Evolutionary conservation across 352 stramenopile genomes (phyloP).

Genomic region (Pythium biforme): DNA sequence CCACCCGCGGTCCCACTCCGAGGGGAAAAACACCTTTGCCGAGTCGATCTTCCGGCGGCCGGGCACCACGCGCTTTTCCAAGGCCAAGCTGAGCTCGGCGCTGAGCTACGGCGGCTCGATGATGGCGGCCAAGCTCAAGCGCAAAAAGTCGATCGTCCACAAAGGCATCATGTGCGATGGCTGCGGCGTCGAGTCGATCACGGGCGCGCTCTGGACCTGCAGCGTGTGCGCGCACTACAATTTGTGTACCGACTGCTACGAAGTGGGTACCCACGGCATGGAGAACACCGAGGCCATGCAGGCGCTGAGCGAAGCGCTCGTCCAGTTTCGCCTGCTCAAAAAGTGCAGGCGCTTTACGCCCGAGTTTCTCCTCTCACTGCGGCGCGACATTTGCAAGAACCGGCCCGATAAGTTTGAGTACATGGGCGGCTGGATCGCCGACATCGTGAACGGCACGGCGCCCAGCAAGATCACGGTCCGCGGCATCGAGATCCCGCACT

Average conservation of each 20-base stretch:
- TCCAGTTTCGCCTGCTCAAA: slow-evolving; percentile 69
- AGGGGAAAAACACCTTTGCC: slow-evolving; percentile 18
- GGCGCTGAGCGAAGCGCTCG: slow-evolving; percentile 62
- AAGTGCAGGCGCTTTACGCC: slow-evolving; percentile 76
- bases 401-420: slow-evolving; percentile 83
- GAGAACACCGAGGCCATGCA: slow-evolving; percentile 73
- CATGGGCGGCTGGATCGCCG: slow-evolving; percentile 75
- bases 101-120: slow-evolving; percentile 62
- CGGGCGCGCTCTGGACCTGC: slow-evolving; percentile 65
- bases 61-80: slow-evolving; percentile 34
- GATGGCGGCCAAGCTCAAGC: slow-evolving; percentile 62
- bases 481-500: slow-evolving; percentile 73
- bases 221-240: slow-evolving; percentile 72
- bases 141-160: slow-evolving; percentile 68
- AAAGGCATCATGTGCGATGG: slow-evolving; percentile 66
- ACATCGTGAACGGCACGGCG: slow-evolving; percentile 66
- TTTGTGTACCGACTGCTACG: slow-evolving; percentile 70
- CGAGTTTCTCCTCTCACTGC: slow-evolving; percentile 72
- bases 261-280: slow-evolving; percentile 67
- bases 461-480: slow-evolving; percentile 76
- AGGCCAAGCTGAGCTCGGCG: slow-evolving; percentile 55
- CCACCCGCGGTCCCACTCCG: slow-evolving; percentile 28
- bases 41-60: slow-evolving; percentile 36
- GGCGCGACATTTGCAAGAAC: slow-evolving; percentile 77
- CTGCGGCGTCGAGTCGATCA: slow-evolving; percentile 69